A percentile compares a stretch with the other conserved stretches of the same genome.
Evolutionary conservation across 148 eudicot species (phyloP).

Genomic region (Cornus florida): DNA sequence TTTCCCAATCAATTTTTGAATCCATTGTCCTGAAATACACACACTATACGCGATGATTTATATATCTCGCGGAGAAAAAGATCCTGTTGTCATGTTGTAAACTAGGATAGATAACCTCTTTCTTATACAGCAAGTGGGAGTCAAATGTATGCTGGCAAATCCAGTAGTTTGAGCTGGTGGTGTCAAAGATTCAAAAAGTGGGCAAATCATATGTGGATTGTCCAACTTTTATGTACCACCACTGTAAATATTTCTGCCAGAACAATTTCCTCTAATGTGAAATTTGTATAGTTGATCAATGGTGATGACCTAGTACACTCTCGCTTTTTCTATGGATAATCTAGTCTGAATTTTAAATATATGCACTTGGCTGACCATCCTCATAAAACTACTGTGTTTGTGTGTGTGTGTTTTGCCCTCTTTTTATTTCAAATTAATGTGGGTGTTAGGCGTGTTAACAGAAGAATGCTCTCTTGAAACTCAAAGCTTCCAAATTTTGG

Average conservation of each 20-base stretch:
- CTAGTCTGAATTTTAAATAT: background rate
- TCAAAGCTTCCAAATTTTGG: no score
- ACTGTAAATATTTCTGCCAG: background rate
- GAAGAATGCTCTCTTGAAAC: no score
- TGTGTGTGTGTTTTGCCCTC: no score
- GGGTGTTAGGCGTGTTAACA: no score
- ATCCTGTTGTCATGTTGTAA: background rate
- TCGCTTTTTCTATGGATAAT: background rate
- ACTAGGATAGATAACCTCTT: background rate
- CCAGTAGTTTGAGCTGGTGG: background rate
- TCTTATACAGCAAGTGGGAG: background rate
- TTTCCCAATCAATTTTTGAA: conserved; percentile 12
- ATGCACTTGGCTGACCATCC: background rate
- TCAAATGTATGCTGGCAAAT: background rate
- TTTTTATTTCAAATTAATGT: no score
- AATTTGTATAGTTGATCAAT: background rate
- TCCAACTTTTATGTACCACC: background rate
- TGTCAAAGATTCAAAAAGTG: background rate
- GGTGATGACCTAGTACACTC: background rate
- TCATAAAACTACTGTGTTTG: no score
- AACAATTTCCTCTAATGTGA: background rate
- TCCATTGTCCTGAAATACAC: background rate
- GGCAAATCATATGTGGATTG: background rate
- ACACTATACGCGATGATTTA: no score
- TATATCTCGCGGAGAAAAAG: background rate